phyloP scores from a whole-genome alignment of 148 eudicot genomes.

The Nyssa sinensis region DNA sequence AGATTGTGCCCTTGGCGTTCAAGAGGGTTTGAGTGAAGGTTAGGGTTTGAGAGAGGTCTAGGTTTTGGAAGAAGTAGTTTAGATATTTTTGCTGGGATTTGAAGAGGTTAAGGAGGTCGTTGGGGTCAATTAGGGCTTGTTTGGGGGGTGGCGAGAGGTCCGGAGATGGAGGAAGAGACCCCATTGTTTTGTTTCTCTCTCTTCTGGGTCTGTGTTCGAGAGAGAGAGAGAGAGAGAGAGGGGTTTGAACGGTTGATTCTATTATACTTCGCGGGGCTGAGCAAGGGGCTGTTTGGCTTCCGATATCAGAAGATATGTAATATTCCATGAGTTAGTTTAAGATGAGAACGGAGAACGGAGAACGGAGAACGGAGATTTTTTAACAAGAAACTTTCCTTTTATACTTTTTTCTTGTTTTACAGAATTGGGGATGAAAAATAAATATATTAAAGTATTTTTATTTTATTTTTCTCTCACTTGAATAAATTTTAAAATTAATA shows the following conservation, averaged over 20 bases:
- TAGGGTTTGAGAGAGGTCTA: conserved; percentile 67
- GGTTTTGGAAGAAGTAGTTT: conserved; percentile 73
- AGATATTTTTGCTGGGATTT: conserved; percentile 74
- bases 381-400: too few relatives aligned
- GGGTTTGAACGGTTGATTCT: conserved; percentile 9
- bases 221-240: conserved; percentile 10
- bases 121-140: conserved; percentile 19
- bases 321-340: too few relatives aligned
- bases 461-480: too few relatives aligned
- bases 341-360: too few relatives aligned
- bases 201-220: neutral
- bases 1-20: conserved; percentile 62
- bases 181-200: conserved; percentile 22
- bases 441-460: too few relatives aligned
- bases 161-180: conserved; percentile 29
- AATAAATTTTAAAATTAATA: too few relatives aligned
- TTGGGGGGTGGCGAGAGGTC: neutral
- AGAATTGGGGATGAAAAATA: too few relatives aligned
- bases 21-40: conserved; percentile 73
- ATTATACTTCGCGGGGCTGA: conserved; percentile 10
- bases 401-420: too few relatives aligned
- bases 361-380: too few relatives aligned
- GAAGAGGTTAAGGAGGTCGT: conserved; percentile 61
- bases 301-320: too few relatives aligned
- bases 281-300: neutral